phyloP scores from a whole-genome alignment of 2,329 filamentous ascomycete genomes.

The Chaetomiaceae sp. region DNA sequence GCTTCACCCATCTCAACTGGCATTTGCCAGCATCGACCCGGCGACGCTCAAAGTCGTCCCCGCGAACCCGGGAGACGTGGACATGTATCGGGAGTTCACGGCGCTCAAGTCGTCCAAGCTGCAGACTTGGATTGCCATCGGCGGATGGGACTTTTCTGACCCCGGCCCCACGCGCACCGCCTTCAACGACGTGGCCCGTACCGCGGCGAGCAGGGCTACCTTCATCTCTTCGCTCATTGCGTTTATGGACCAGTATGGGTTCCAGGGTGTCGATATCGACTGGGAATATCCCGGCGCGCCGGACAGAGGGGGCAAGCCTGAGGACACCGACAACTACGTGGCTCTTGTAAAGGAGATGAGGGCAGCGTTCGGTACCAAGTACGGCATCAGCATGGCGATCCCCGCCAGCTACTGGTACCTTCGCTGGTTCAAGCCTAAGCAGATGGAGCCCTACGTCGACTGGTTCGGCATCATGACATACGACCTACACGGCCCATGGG shows the following conservation, averaged over 20 bases:
- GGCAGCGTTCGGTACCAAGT: slow-evolving; percentile 33
- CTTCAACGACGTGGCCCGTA: slow-evolving; percentile 18
- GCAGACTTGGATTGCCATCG: slow-evolving; percentile 32
- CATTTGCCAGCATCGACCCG: too few species aligned
- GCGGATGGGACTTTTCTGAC: slow-evolving; percentile 31
- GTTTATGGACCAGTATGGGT: slow-evolving; percentile 33
- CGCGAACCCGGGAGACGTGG: too few species aligned
- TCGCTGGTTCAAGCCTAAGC: slow-evolving; percentile 33
- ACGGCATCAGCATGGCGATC: slow-evolving; percentile 39
- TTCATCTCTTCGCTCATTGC: slow-evolving; percentile 34
- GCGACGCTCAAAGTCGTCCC: too few species aligned
- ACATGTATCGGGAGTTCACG: too few species aligned
- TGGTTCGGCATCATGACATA: slow-evolving; percentile 39
- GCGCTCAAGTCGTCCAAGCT: too few species aligned
- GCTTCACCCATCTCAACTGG: too few species aligned
- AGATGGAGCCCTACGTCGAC: slow-evolving; percentile 37
- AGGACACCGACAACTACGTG: slow-evolving; percentile 37
- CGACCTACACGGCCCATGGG: slow-evolving; percentile 42
- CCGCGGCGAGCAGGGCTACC: slow-evolving; percentile 25
- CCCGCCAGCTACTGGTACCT: slow-evolving; percentile 38
- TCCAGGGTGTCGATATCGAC: slow-evolving; percentile 43
- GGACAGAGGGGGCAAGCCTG: slow-evolving; percentile 32
- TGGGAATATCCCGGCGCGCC: slow-evolving; percentile 42
- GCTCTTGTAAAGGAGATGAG: slow-evolving; percentile 35
- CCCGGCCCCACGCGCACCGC: slow-evolving; percentile 28